A percentile compares a stretch with the other conserved stretches of the same genome.
Evolutionary conservation across 441 rosid genomes (phyloP).

Genomic region (Eruca vesicaria): DNA sequence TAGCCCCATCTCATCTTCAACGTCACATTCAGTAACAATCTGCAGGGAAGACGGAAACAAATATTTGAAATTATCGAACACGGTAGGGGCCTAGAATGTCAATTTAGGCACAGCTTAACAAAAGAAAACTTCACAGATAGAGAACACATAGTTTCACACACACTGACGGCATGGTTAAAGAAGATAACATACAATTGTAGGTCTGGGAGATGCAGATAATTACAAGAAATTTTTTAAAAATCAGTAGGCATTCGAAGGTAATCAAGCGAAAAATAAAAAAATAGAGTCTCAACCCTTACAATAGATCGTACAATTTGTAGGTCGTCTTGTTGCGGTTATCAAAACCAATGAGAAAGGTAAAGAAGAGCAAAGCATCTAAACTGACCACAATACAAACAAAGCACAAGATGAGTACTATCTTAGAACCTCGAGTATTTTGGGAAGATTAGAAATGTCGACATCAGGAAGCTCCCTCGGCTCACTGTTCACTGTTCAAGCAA

Average conservation of each 20-base stretch:
- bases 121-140: neutral
- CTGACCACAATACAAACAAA: conserved; percentile 3
- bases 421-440: conserved; percentile 75
- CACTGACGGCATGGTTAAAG: neutral
- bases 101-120: neutral
- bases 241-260: neutral
- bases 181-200: neutral
- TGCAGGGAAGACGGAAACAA: conserved; percentile 39
- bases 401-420: conserved; percentile 12
- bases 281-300: neutral
- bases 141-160: neutral
- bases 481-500: conserved; percentile 35
- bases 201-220: neutral
- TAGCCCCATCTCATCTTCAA: conserved; percentile 73
- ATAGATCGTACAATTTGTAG: neutral
- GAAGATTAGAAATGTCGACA: conserved; percentile 82
- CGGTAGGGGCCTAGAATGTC: neutral
- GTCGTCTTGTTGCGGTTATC: neutral
- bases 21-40: conserved; percentile 80
- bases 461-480: conserved; percentile 82
- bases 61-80: neutral
- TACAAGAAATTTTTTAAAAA: conserved; percentile 38
- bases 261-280: neutral
- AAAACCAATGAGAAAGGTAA: neutral
- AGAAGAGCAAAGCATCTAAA: neutral